phyloP scores from a whole-genome alignment of 768 basidiomycete genomes.

The Mycena belliarum region DNA sequence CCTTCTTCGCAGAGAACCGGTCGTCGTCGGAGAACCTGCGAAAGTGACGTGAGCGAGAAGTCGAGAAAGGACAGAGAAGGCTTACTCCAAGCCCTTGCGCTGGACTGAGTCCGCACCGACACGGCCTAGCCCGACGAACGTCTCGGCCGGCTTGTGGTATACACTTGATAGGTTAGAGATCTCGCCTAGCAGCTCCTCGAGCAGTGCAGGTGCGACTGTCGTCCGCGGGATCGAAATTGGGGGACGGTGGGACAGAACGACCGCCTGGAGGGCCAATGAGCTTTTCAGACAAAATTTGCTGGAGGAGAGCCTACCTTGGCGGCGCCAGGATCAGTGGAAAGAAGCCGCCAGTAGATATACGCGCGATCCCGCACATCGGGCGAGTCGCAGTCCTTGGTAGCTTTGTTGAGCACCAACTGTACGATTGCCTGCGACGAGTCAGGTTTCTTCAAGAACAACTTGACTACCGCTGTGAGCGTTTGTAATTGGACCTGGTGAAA shows the following conservation, averaged over 20 bases:
- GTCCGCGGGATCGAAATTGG: constrained; percentile 93
- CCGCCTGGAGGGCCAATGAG: constrained; percentile 44
- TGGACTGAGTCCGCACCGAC: constrained; percentile 81
- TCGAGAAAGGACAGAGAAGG: constrained; percentile 13
- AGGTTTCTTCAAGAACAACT: constrained; percentile 94
- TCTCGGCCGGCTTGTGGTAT: constrained; percentile 96
- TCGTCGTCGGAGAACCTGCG: constrained; percentile 45
- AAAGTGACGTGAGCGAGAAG: background rate
- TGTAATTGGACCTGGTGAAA: constrained; percentile 62
- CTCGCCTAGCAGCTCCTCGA: constrained; percentile 92
- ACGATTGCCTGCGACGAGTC: constrained; percentile 92
- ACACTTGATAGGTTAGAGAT: constrained; percentile 89
- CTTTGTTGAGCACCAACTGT: constrained; percentile 86
- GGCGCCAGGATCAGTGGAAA: constrained; percentile 95
- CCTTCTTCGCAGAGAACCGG: constrained; percentile 73
- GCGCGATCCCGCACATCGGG: constrained; percentile 97
- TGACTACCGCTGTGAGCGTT: constrained; percentile 93
- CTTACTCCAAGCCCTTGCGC: constrained; percentile 55
- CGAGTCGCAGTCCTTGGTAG: constrained; percentile 96
- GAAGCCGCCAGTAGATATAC: constrained; percentile 95
- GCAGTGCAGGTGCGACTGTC: constrained; percentile 81
- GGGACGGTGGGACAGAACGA: constrained; percentile 90
- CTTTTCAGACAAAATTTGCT: background rate
- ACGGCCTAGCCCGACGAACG: constrained; percentile 91
- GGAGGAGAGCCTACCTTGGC: constrained; percentile 70